Base-by-base conservation (phyloP, 108 stramenopile genomes). In the Nitzschia sp. region DNA sequence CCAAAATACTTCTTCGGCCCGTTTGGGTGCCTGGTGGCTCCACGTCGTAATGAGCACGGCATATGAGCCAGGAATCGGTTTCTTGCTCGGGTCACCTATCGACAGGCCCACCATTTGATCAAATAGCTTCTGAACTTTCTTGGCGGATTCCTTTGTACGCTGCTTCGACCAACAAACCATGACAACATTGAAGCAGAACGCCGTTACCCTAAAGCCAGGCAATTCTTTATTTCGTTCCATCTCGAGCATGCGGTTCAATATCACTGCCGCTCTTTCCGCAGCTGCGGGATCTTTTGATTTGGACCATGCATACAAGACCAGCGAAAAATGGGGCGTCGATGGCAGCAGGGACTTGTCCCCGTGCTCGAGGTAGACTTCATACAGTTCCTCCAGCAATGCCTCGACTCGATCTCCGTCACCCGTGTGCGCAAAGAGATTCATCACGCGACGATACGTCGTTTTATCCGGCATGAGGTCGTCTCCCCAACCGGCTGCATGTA, bases 271-370 rank as follows among this genome's bases (percentile, higher is more conserved):
- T 45, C 72, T 65, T 33, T 82, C 81, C 0, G 76, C 72, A 0
- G 81, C 72, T 1, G 29, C 53, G 18, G 68, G 70, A 45, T 70
- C 72, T 4, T 64, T 58, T 5, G 74, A 76, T 33, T 70, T 68
- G 46, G 64, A 66, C 81, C 81, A 82, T 6, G 81, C 81, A 53
- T 73, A 75, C 26, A 82, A 34, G 1, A 77, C 69, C 56, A 77
- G 42, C 15, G 76, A 77, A 59, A 77, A 77, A 24, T 59, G 46
- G 28, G 63, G 30, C 1, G 59, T 65, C 3, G 76, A 70, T 0
- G 68, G 76, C 11, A 51, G 11, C 33, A 77, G 26, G 31, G 0
- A 17, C n/a, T 21, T 26, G 26, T 42, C 27, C 9, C 63, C 69
- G 32, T 77, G 54, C 11, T 77, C 76, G 33, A 64, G 17, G 32